A percentile compares a stretch with the other conserved stretches of the same genome.
Evolutionary conservation across 2,329 filamentous ascomycete species (phyloP).

Genomic region (Colletotrichum noveboracense): DNA sequence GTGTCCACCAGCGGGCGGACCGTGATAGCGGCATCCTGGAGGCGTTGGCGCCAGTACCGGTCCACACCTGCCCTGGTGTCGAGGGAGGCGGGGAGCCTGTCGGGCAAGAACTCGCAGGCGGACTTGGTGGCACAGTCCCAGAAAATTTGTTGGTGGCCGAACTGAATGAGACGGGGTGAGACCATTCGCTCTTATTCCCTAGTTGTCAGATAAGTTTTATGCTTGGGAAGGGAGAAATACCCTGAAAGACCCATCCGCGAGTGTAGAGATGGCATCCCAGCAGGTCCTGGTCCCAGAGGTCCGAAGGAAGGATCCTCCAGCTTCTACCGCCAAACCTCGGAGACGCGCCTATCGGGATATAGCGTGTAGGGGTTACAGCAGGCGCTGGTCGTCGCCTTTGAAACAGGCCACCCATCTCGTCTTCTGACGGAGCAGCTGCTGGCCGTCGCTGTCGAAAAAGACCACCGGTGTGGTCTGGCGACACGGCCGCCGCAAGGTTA

Average conservation of each 20-base stretch:
- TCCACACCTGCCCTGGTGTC: background rate
- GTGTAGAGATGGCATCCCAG: background rate
- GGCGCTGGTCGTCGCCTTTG: background rate
- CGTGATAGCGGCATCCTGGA: background rate
- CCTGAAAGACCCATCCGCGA: constrained; percentile 16
- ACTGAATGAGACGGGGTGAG: constrained; percentile 26
- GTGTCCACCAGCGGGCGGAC: background rate
- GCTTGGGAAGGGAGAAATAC: background rate
- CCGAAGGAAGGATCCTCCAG: background rate
- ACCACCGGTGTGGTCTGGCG: background rate
- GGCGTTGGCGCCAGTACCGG: background rate
- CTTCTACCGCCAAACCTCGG: background rate
- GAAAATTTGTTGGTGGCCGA: constrained; percentile 22
- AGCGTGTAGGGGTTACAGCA: background rate
- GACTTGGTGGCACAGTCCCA: constrained; percentile 28
- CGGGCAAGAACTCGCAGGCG: constrained; percentile 24
- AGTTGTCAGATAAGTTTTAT: background rate
- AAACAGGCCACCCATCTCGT: background rate
- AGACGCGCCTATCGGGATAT: background rate
- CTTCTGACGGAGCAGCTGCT: constrained; percentile 13
- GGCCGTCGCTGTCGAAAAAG: background rate
- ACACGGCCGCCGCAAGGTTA: constrained; percentile 23
- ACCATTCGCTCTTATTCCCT: constrained; percentile 21
- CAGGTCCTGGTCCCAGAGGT: background rate
- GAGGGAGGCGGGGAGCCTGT: constrained; percentile 17